A percentile compares a stretch with the other conserved stretches of the same genome.
phyloP scores from a whole-genome alignment of 176 grass and related monocot genomes.

The Bonia amplexicaulis region DNA sequence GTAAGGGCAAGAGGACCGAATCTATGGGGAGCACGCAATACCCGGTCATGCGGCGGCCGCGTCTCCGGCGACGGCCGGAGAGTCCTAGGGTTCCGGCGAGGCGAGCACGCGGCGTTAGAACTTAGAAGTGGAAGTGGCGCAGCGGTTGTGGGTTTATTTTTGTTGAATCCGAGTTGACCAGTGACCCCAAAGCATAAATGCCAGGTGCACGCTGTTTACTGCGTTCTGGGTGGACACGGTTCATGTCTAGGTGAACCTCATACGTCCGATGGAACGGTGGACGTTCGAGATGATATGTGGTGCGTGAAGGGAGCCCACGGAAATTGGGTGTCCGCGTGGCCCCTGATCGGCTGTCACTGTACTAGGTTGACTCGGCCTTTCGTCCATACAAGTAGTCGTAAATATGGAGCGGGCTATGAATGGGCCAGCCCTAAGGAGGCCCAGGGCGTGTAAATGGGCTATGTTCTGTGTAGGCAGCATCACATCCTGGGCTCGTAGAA shows the following conservation, averaged over 20 bases:
- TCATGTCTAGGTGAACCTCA: too few relatives aligned
- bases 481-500: neutral
- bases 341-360: neutral
- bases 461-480: neutral
- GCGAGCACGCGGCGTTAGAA: neutral
- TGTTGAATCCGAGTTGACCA: constrained; percentile 47
- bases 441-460: neutral
- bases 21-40: constrained; percentile 4
- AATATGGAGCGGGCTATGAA: neutral
- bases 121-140: neutral
- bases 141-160: neutral
- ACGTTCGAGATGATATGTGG: rapidly evolving
- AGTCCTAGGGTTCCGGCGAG: constrained; percentile 33
- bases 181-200: too few relatives aligned
- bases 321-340: neutral
- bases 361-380: neutral
- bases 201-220: neutral
- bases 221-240: neutral
- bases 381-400: neutral
- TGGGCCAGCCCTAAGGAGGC: neutral
- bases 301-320: neutral
- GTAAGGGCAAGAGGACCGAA: neutral
- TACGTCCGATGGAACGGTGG: neutral
- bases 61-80: neutral
- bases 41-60: constrained; percentile 47